Percentiles rank a stretch among this genome's conserved stretches.
phyloP scores from a whole-genome alignment of 306 rosid genomes.

The Macrotyloma uniflorum region DNA sequence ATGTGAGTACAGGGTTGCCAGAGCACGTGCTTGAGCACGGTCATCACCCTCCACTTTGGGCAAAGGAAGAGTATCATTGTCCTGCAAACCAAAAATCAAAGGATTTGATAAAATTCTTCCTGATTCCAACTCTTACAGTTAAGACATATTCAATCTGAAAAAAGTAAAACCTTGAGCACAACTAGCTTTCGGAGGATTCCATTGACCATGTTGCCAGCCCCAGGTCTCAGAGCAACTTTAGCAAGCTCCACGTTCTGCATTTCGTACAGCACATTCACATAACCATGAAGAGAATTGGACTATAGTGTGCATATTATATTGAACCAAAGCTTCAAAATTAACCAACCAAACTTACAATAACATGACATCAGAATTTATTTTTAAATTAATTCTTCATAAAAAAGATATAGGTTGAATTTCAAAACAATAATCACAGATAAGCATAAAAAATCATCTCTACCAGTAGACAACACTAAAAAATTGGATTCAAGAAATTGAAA shows the following conservation, averaged over 20 bases:
- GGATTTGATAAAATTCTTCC: slow-evolving; percentile 27
- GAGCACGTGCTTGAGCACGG: slow-evolving; percentile 82
- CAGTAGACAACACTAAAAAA: slow-evolving; percentile 9
- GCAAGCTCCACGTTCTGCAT: slow-evolving; percentile 91
- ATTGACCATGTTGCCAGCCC: slow-evolving; percentile 95
- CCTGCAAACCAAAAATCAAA: slow-evolving; percentile 56
- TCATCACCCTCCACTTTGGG: slow-evolving; percentile 88
- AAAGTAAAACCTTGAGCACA: slow-evolving; percentile 62
- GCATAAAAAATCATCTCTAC: background rate
- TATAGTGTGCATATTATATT: background rate
- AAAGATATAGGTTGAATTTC: background rate
- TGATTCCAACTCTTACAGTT: background rate
- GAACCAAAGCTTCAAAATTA: background rate
- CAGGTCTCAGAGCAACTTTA: slow-evolving; percentile 84
- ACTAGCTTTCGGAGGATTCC: slow-evolving; percentile 84
- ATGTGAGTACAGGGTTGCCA: slow-evolving; percentile 82
- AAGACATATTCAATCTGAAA: background rate
- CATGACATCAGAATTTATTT: background rate
- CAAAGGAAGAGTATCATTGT: slow-evolving; percentile 67
- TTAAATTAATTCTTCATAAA: background rate
- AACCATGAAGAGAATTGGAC: slow-evolving; percentile 17
- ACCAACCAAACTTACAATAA: background rate
- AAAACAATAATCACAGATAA: slow-evolving; percentile 17
- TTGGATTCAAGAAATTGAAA: background rate
- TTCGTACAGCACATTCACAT: slow-evolving; percentile 19